phyloP scores from a whole-genome alignment of 805 yeast species.

The Lachancea nothofagi region DNA sequence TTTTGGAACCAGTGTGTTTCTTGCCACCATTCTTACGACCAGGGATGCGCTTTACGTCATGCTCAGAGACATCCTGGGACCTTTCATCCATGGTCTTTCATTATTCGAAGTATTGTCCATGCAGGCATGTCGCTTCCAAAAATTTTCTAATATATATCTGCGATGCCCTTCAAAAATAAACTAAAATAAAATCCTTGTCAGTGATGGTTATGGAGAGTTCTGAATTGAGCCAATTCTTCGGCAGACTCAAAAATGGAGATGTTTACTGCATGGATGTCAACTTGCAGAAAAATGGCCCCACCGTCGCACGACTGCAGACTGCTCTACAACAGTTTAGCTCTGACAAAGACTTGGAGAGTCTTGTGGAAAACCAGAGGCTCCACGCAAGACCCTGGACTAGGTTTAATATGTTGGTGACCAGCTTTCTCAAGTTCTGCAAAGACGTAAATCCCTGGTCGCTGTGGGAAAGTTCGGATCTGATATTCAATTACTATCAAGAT shows the following conservation, averaged over 20 bases:
- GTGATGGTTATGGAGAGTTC: constrained; percentile 9
- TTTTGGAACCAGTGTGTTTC: background rate
- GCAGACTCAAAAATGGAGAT: constrained; percentile 16
- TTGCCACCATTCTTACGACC: constrained; percentile 2
- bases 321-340: constrained; percentile 20
- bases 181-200: background rate
- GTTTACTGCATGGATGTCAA: constrained; percentile 27
- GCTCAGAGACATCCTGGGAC: constrained; percentile 3
- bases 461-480: constrained; percentile 45
- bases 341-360: constrained; percentile 22
- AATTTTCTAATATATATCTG: constrained; percentile 5
- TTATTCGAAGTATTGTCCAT: background rate
- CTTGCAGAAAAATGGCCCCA: constrained; percentile 26
- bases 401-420: constrained; percentile 42
- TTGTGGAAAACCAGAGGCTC: constrained; percentile 32
- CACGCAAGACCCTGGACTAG: constrained; percentile 31
- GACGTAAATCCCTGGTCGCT: constrained; percentile 50
- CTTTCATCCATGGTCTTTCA: constrained; percentile 9
- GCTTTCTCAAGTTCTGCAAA: constrained; percentile 44
- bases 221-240: constrained; percentile 18
- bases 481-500: constrained; percentile 39
- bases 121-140: background rate
- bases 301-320: constrained; percentile 36
- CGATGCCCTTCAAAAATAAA: background rate
- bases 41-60: constrained; percentile 1